Percentiles rank a stretch among this genome's conserved stretches.
Conservation (phyloP, 129 eudicot species). For the Centrapalus pauciflorus region DNA sequence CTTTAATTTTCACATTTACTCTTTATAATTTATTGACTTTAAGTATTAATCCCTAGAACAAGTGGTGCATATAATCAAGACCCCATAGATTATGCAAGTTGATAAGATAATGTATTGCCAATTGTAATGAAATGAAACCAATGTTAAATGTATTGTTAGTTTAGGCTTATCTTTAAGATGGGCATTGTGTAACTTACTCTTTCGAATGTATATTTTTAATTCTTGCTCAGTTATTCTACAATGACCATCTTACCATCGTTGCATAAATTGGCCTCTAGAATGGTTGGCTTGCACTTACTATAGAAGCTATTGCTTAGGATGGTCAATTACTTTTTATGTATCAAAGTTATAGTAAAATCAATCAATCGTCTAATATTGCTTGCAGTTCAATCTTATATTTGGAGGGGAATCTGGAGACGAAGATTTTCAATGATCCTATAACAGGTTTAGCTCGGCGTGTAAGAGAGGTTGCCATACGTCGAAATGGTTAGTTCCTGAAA, state of each 20-base stretch:
- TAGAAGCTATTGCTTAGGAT: not conserved
- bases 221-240: not conserved
- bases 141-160: too few relatives aligned
- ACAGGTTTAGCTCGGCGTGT: constrained; percentile 88
- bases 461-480: constrained; percentile 78
- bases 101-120: too few relatives aligned
- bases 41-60: too few relatives aligned
- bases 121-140: too few relatives aligned
- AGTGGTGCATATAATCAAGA: too few relatives aligned
- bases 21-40: too few relatives aligned
- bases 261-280: not conserved
- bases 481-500: constrained; percentile 51
- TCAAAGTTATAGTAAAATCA: not conserved
- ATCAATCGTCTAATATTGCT: not conserved
- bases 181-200: not conserved
- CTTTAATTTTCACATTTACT: too few relatives aligned
- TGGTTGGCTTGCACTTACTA: not conserved
- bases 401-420: constrained; percentile 95
- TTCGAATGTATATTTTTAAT: not conserved
- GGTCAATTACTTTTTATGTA: not conserved
- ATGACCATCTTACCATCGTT: not conserved
- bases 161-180: not conserved
- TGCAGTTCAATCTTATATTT: constrained; percentile 65
- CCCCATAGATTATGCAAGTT: too few relatives aligned
- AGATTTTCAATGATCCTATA: constrained; percentile 71